Evolutionary conservation across 768 basidiomycete genomes (phyloP).

Genomic region (Mycena latifolia): DNA sequence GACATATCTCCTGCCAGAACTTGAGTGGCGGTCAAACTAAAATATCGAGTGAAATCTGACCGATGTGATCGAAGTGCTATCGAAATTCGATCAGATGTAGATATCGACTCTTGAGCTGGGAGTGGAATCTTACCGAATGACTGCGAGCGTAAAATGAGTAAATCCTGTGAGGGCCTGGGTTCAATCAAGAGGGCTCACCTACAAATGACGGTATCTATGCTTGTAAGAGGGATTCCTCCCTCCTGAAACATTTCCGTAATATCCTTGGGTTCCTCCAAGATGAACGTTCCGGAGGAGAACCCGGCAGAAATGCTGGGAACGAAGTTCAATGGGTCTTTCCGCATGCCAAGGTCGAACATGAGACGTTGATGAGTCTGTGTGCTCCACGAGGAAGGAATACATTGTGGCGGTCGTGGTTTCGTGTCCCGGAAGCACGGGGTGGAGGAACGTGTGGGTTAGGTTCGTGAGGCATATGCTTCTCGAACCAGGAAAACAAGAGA

Average conservation of each 20-base stretch:
- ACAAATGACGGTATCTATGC: constrained; percentile 29
- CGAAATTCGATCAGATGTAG: too few relatives aligned
- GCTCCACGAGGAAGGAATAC: constrained; percentile 27
- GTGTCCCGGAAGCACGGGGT: constrained; percentile 18
- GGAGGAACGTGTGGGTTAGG: not conserved
- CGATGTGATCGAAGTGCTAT: constrained; percentile 26
- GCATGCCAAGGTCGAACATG: constrained; percentile 34
- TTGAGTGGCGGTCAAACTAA: not conserved
- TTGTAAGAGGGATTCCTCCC: constrained; percentile 24
- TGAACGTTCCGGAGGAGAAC: not conserved
- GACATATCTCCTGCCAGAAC: constrained; percentile 32
- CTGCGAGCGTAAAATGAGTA: constrained; percentile 4
- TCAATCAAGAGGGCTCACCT: constrained; percentile 6
- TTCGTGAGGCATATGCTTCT: not conserved
- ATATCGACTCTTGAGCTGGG: too few relatives aligned
- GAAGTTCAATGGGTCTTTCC: constrained; percentile 23
- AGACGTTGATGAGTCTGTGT: constrained; percentile 7
- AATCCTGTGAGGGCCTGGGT: not conserved
- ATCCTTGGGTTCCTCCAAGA: constrained; percentile 2
- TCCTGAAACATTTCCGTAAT: constrained; percentile 23
- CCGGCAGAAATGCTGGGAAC: constrained; percentile 9
- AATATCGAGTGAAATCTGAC: too few relatives aligned
- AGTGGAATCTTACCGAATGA: too few relatives aligned
- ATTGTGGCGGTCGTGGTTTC: constrained; percentile 11
- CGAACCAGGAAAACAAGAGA: not conserved